Base-by-base conservation (phyloP, 2,329 filamentous ascomycete genomes). In the Stachybotrys chlorohalonatus region DNA sequence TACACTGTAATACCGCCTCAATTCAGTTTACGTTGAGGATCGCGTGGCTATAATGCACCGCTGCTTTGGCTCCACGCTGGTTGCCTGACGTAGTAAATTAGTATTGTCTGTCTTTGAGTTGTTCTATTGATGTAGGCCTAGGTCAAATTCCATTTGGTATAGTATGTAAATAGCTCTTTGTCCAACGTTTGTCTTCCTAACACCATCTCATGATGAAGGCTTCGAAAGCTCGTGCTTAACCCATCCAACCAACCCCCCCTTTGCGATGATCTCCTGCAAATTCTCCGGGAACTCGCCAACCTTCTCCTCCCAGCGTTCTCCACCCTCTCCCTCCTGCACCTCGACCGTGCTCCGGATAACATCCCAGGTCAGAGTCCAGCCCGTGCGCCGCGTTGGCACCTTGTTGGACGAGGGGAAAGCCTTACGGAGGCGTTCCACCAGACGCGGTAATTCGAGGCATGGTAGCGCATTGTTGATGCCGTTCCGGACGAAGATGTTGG, bases 361-460 rank as follows among this genome's bases (percentile, higher is more conserved):
- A 68, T 96, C 90, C 90, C 90, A 95, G 5, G 81, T 77, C 31
- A 95, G 76, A 52, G 76, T 91, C 91, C 90, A 96, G 13, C 90
- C 90, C 0, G 90, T 95, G 32, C 89, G 78, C 31, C 85, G 77
- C 0, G 89, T 92, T 15, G 83, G 70, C 47, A 76, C 65, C 70
- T 85, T 86, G 36, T 73, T 64, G 7, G 15, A n/a, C 16, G 15
- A n/a, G 53, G 72, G 70, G 66, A 83, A 91, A 0, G 76, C 76
- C 66, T 83, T 82, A 1, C 88, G 75, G 24, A 93, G 75, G 32
- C 85, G 75, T 66, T 85, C 68, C 5, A 90, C 78, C 0, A 92
- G 75, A 16, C 76, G 74, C 3, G 86, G 87, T 1, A 89, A 76
- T 66, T 92, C 87, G 13, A 91, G 74, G 1, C 82, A 81, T 77